These are phyloP conservation scores for Fusarium fracticaudum DNA, from an alignment of 2,329 filamentous ascomycete species.

Conservation along the genomic window DNA sequence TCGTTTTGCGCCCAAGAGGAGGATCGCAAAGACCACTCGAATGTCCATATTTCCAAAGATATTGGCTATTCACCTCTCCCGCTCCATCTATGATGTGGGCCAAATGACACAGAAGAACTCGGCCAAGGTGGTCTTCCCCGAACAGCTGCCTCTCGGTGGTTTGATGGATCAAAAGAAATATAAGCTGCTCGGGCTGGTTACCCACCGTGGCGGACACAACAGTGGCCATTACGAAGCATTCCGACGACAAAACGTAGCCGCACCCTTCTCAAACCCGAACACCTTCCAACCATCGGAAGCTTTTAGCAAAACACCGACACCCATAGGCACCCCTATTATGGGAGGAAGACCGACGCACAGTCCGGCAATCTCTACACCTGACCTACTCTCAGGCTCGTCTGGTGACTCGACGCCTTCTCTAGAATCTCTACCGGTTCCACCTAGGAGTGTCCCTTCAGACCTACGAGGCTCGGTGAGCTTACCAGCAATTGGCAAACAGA, in stretches of 20 bases:
- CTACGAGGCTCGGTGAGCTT: conserved; percentile 39
- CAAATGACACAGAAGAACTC: conserved; percentile 89
- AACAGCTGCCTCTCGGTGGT: conserved; percentile 83
- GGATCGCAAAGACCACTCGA: conserved; percentile 86
- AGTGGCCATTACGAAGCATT: conserved; percentile 98
- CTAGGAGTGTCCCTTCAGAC: conserved; percentile 48
- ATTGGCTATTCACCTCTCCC: conserved; percentile 89
- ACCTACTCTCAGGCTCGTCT: conserved; percentile 55
- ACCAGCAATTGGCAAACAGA: conserved; percentile 47
- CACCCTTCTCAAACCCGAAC: conserved; percentile 84
- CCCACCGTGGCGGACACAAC: conserved; percentile 94
- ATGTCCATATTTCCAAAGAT: conserved; percentile 90
- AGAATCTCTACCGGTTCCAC: conserved; percentile 45
- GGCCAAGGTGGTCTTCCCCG: conserved; percentile 92
- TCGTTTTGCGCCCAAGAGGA: conserved; percentile 79
- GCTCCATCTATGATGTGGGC: conserved; percentile 87
- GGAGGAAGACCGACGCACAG: conserved; percentile 51
- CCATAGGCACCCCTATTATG: conserved; percentile 59
- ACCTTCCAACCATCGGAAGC: conserved; percentile 79
- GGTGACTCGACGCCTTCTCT: conserved; percentile 50
- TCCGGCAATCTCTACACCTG: conserved; percentile 58
- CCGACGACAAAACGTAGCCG: conserved; percentile 80
- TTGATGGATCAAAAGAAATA: conserved; percentile 82
- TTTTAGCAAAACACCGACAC: conserved; percentile 72
- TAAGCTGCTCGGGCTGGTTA: conserved; percentile 85